Evolutionary conservation across 306 rosid genomes (phyloP), one percentile per base, ranked within the genome.

Genomic region (Medicago arabica): DNA sequence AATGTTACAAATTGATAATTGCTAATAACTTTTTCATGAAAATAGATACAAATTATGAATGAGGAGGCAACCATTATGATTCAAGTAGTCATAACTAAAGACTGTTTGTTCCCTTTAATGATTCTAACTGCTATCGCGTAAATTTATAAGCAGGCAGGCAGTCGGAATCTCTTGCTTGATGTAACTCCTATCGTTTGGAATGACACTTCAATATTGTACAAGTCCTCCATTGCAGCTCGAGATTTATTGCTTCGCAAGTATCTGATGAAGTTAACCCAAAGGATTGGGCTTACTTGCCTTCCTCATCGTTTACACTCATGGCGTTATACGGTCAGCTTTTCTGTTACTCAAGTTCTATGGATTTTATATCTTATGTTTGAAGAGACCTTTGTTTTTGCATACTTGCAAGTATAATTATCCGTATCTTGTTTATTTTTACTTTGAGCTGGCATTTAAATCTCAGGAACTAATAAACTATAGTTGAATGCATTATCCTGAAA

Each of bases 241-340:
- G 92, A 93, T 80, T 88, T 93, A 69, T 88, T 95, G 83, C 97
- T 90, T 38, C 96, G 91, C 82, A 95, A 95, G 82, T 89, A 88
- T 86, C 69, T 92, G 80, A 87, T 92, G 92, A 95, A 95, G 83
- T 86, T 95, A 83, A 87, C 90, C 43, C 98, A 92, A 76, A 87
- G 97, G 53, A 89, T 92, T 57, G 98, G 97, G 86, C 88, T 92
- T 71, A 85, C 84, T 60, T 80, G 87, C 82, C 96, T 95, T 82
- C 97, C 97, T 74, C 90, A 84, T 78, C 92, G 88, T 50, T 80
- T 89, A 57, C 90, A 96, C 74, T 83, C 93, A 34, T 92, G 97
- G 98, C 91, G 86, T 66, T 95, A 95, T 85, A 85, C 82, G 93
- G 97, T 95, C 71, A 85, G 92, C 76, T 23, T 71, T 78, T 73